Conservation (phyloP, 192 early-diverging fungal species). For the Gonapodya prolifera region DNA sequence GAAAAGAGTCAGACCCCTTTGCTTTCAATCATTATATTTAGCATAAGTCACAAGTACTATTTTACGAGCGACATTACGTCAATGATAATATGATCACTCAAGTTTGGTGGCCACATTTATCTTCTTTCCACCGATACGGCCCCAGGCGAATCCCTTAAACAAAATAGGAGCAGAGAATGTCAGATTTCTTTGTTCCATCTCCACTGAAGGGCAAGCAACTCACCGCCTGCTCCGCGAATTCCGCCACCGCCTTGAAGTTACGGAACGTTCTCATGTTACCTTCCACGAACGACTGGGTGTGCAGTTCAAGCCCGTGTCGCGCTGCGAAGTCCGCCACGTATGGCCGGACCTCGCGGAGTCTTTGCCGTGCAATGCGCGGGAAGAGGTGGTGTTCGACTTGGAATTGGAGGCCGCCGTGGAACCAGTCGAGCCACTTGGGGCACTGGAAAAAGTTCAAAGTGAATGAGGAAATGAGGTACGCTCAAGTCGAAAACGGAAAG, state of each 20-base stretch:
- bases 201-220: too few species aligned
- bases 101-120: not conserved
- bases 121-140: not conserved
- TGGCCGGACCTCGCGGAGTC: conserved; percentile 57
- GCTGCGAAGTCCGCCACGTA: conserved; percentile 59
- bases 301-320: conserved; percentile 61
- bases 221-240: not conserved
- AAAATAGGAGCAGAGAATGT: not conserved
- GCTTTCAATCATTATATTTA: too few species aligned
- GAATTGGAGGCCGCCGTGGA: conserved; percentile 69
- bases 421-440: conserved; percentile 87
- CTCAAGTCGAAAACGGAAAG: not conserved
- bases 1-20: too few species aligned
- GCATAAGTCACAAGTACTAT: too few species aligned
- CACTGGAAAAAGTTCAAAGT: conserved; percentile 25
- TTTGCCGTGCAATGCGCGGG: conserved; percentile 84
- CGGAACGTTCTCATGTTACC: conserved; percentile 37
- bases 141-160: not conserved
- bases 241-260: not conserved
- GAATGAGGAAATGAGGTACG: not conserved
- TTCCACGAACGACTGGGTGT: conserved; percentile 70
- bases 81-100: too few species aligned
- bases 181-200: too few species aligned
- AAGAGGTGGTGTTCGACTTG: conserved; percentile 95
- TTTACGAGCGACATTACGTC: too few species aligned